These are phyloP conservation scores for Colletotrichum cuscutae DNA, from an alignment of 2,329 filamentous ascomycete genomes.

Conservation along the genomic window DNA sequence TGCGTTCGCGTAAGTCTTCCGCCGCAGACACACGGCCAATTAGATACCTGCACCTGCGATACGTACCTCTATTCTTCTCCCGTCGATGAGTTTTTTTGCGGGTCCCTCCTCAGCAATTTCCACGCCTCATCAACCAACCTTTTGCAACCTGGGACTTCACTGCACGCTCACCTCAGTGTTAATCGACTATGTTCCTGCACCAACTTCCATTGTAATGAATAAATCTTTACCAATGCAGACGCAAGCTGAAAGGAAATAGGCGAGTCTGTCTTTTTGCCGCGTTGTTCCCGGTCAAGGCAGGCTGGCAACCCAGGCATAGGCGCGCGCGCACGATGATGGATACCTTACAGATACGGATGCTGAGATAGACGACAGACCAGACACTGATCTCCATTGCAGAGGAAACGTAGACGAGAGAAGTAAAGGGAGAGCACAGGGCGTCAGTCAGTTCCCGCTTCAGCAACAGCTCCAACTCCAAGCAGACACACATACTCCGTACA, in stretches of 20 bases:
- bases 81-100: not conserved
- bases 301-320: not conserved
- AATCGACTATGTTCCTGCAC: not conserved
- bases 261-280: not conserved
- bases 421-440: slow-evolving; percentile 20
- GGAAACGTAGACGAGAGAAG: not conserved
- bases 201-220: not conserved
- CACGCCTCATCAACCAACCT: not conserved
- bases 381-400: not conserved
- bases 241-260: not conserved
- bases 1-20: slow-evolving; percentile 30
- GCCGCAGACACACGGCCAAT: not conserved
- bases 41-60: not conserved
- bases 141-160: not conserved
- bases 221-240: not conserved
- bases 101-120: not conserved
- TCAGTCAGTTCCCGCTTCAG: slow-evolving; percentile 26
- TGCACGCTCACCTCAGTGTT: not conserved
- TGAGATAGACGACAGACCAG: not conserved
- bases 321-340: not conserved
- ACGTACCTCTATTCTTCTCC: not conserved
- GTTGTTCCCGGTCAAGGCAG: slow-evolving; percentile 7
- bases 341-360: not conserved
- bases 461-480: no score
- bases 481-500: no score